Evolutionary conservation across 768 basidiomycete species (phyloP).

Genomic region (Leccinum imitatum): DNA sequence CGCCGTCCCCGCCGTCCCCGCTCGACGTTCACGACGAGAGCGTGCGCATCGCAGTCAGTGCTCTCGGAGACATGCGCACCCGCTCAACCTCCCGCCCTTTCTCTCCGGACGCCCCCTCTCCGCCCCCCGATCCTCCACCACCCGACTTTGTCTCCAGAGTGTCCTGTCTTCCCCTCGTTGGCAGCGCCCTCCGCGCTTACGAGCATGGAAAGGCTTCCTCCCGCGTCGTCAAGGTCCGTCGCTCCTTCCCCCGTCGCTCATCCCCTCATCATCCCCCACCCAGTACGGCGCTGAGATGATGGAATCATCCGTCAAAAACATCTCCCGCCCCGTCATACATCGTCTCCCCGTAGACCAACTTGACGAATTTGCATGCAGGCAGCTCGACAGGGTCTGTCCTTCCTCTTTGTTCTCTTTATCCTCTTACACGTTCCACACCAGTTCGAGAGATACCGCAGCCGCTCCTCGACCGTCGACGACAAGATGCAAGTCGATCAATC

Average conservation of each 20-base stretch:
- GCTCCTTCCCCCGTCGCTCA: slow-evolving; percentile 17
- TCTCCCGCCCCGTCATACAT: slow-evolving; percentile 80
- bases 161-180: slow-evolving; percentile 61
- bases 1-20: slow-evolving; percentile 4
- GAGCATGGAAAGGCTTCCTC: slow-evolving; percentile 84
- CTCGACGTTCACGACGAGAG: slow-evolving; percentile 67
- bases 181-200: slow-evolving; percentile 69
- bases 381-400: slow-evolving; percentile 71
- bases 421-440: slow-evolving; percentile 18
- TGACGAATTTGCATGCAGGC: slow-evolving; percentile 87
- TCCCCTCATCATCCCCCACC: slow-evolving; percentile 4
- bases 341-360: slow-evolving; percentile 73
- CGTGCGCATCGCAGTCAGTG: slow-evolving; percentile 75
- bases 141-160: slow-evolving; percentile 53
- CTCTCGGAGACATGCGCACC: slow-evolving; percentile 64
- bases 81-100: not conserved
- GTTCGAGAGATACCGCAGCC: slow-evolving; percentile 49
- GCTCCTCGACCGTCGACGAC: slow-evolving; percentile 36
- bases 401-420: not conserved
- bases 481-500: slow-evolving; percentile 27
- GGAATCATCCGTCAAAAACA: slow-evolving; percentile 78
- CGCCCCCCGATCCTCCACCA: slow-evolving; percentile 7
- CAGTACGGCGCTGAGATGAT: slow-evolving; percentile 89
- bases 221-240: slow-evolving; percentile 73
- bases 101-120: slow-evolving; percentile 3